Evolutionary conservation across 2,329 filamentous ascomycete genomes (phyloP).

Genomic region (Nemania sp.): DNA sequence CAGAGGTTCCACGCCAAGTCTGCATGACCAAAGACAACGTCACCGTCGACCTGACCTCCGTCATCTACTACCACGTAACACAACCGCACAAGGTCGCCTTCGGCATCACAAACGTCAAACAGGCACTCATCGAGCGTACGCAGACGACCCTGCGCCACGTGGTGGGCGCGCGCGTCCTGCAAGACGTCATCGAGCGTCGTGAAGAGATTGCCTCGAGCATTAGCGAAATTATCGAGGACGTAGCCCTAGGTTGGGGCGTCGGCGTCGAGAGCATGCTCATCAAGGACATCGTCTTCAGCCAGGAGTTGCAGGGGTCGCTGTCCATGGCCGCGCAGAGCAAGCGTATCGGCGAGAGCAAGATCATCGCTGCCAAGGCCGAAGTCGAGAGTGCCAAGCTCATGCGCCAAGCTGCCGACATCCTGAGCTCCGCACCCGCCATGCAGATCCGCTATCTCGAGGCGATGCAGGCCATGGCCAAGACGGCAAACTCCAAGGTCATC

Average conservation of each 20-base stretch:
- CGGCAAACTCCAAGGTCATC: slow-evolving; percentile 84
- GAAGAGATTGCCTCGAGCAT: slow-evolving; percentile 97
- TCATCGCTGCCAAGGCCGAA: slow-evolving; percentile 95
- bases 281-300: slow-evolving; percentile 98
- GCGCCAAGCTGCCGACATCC: slow-evolving; percentile 90
- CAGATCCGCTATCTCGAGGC: slow-evolving; percentile 97
- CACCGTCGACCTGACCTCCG: slow-evolving; percentile 87
- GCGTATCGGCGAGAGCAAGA: slow-evolving; percentile 97
- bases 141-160: slow-evolving; percentile 98
- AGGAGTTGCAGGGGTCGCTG: slow-evolving; percentile 92
- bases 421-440: slow-evolving; percentile 93
- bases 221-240: slow-evolving; percentile 95
- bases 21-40: slow-evolving; percentile 99
- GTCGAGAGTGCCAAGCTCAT: slow-evolving; percentile 95
- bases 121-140: slow-evolving; percentile 96
- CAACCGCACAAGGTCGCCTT: slow-evolving; percentile 97
- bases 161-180: slow-evolving; percentile 90
- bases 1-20: slow-evolving; percentile 88
- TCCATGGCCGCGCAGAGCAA: slow-evolving; percentile 99
- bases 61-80: slow-evolving; percentile 98
- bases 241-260: slow-evolving; percentile 91
- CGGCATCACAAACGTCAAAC: slow-evolving; percentile 90
- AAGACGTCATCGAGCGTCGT: slow-evolving; percentile 97
- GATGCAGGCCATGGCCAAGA: slow-evolving; percentile 98
- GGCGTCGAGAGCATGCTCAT: slow-evolving; percentile 98